These are phyloP conservation scores for Leishmania arabica DNA, from an alignment of 208 protist species.

Conservation along the genomic window DNA sequence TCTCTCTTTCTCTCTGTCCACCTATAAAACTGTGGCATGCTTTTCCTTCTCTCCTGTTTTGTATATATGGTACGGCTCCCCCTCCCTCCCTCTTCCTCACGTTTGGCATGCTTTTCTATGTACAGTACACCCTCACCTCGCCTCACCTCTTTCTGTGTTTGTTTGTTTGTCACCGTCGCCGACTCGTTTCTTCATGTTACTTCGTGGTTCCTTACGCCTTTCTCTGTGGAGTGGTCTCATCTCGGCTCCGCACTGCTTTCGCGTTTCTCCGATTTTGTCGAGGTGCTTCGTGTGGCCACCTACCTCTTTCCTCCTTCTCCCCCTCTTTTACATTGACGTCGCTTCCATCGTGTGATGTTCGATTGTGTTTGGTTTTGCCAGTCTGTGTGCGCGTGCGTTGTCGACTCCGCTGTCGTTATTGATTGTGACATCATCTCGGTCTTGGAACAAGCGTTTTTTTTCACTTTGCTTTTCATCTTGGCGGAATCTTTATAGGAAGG, in stretches of 20 bases:
- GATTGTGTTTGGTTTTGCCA: neutral
- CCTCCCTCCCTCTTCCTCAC: conserved; percentile 1
- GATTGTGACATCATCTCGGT: neutral
- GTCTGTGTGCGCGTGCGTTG: neutral
- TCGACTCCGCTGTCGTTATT: neutral
- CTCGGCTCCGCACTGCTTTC: neutral
- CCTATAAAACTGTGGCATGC: neutral
- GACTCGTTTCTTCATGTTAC: neutral
- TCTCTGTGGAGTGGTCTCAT: neutral
- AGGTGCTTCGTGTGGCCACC: neutral
- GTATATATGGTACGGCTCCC: neutral
- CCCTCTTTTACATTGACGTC: neutral
- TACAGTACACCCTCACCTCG: neutral
- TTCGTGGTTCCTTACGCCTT: neutral
- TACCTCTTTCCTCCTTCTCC: neutral
- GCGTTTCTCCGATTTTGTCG: neutral
- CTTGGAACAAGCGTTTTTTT: no score
- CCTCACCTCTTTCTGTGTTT: neutral
- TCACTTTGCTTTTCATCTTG: neutral
- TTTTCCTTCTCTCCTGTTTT: neutral
- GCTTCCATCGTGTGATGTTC: neutral
- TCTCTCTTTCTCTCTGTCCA: neutral
- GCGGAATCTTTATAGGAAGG: neutral
- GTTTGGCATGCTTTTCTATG: neutral
- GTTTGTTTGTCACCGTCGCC: neutral